phyloP scores from a whole-genome alignment of 1,284 basidiomycete genomes.

The Sporisorium scitamineum region DNA sequence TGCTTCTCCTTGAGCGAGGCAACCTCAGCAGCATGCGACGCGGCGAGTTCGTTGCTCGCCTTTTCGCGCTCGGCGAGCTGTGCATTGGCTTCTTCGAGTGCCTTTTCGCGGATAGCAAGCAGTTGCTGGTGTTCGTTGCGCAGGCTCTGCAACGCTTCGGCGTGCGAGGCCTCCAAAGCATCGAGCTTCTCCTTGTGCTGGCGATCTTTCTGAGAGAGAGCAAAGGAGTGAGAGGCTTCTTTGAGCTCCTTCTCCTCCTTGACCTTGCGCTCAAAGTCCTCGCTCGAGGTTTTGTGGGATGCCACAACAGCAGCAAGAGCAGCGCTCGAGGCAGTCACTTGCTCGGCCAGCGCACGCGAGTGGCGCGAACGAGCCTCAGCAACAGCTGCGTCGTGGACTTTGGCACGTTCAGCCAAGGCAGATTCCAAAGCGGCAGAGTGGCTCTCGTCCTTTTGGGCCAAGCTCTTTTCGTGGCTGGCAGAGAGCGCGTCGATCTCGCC shows the following conservation, averaged over 20 bases:
- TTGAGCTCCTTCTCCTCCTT: constrained; percentile 42
- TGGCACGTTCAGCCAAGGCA: constrained; percentile 43
- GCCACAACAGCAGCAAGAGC: constrained; percentile 49
- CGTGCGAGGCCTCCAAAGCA: constrained; percentile 34
- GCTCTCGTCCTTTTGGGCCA: constrained; percentile 28
- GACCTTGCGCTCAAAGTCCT: constrained; percentile 41
- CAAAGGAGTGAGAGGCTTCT: constrained; percentile 43
- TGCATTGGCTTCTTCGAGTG: constrained; percentile 32
- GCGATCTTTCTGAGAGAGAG: constrained; percentile 46
- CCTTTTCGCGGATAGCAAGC: constrained; percentile 28
- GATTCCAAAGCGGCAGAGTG: constrained; percentile 37
- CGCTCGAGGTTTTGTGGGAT: constrained; percentile 44
- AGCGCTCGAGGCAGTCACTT: constrained; percentile 52
- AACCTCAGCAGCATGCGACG: constrained; percentile 18
- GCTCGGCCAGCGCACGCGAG: constrained; percentile 53
- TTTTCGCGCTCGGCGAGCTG: constrained; percentile 25
- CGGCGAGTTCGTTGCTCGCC: constrained; percentile 12
- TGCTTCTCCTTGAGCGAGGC: constrained; percentile 17
- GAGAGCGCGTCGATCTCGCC: constrained; percentile 26
- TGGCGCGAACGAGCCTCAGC: constrained; percentile 61
- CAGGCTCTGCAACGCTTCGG: constrained; percentile 18
- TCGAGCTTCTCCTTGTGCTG: constrained; percentile 40
- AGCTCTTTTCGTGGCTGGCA: constrained; percentile 29
- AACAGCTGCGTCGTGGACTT: constrained; percentile 53
- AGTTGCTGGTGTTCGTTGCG: constrained; percentile 37